Evolutionary conservation across 176 grass and related monocot genomes (phyloP).

Genomic region (Themeda triandra): DNA sequence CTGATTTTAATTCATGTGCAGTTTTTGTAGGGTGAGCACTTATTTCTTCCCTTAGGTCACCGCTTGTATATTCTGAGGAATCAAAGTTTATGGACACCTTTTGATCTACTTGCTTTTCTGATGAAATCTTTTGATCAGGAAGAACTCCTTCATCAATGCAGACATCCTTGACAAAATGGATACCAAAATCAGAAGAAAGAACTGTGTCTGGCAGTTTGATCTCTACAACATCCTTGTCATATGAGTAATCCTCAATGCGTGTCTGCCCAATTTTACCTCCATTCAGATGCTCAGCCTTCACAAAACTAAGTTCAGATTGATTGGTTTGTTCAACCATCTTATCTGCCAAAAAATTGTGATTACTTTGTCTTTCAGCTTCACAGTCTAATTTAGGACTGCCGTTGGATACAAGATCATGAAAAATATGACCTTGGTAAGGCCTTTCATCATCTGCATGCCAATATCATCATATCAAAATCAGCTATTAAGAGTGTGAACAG

Average conservation of each 20-base stretch:
- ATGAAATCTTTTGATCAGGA: conserved; percentile 32
- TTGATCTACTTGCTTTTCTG: conserved; percentile 35
- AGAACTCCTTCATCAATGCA: conserved; percentile 66
- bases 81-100: conserved; percentile 18
- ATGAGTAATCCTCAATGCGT: conserved; percentile 42
- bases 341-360: conserved; percentile 14
- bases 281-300: conserved; percentile 37
- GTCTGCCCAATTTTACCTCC: conserved; percentile 32
- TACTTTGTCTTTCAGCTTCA: conserved; percentile 28
- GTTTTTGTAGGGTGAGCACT: conserved; percentile 19
- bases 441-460: conserved; percentile 27
- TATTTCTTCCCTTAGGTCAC: conserved; percentile 17
- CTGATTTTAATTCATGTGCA: conserved; percentile 19
- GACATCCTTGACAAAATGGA: conserved; percentile 76
- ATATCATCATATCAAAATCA: neutral
- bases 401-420: conserved; percentile 26
- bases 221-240: conserved; percentile 77
- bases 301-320: conserved; percentile 36
- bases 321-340: conserved; percentile 52
- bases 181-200: conserved; percentile 36
- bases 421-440: conserved; percentile 31
- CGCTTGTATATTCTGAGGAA: conserved; percentile 23
- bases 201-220: conserved; percentile 46
- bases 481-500: neutral
- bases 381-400: conserved; percentile 20